Evolutionary conservation across 73 alveolate species (phyloP), one percentile per base, ranked within the genome.

Genomic region (Stentor roeselii): DNA sequence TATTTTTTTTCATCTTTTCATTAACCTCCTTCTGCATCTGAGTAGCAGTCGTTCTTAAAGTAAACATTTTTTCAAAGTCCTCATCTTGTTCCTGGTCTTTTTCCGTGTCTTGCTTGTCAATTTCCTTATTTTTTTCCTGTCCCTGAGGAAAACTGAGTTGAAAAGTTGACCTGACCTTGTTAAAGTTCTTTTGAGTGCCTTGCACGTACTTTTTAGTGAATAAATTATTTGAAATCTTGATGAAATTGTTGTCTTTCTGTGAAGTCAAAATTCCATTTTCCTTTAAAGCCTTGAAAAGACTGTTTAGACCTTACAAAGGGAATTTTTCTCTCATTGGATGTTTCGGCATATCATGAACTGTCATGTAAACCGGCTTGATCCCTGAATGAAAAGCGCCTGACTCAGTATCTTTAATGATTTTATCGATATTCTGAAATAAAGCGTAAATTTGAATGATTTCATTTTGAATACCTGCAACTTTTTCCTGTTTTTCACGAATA

Each of bases 281-380:
- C 80, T 15, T 67, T 21, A 67, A 32, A 21, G 80, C 37, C 37
- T 67, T 67, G 34, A 67, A 67, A 27, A 67, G 41, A 32, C 80
- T 67, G 27, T 30, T 27, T 67, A 67, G 21, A 67, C 27, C 37
- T 27, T 67, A 67, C 80, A 27, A 32, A 30, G 80, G 80, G 80
- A 21, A 67, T 67, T 67, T 67, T 32, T 67, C 80, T 67, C 80
- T 67, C 0, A 21, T n/a, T 1, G 80, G 80, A 2, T 36, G 80
- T 32, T 67, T 67, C 1, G 80, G 80, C 1, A 67, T 67, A 21
- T 67, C 80, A 21, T 21, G n/a, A 21, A 32, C 41, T 32, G 37
- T 21, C 41, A 67, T 67, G 34, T 67, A 67, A 67, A 67, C 34
- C 14, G 80, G 80, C 41, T 67, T 67, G 80, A 67, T 67, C 34